A percentile compares a stretch with the other conserved stretches of the same genome.
These are phyloP conservation scores for Tripidium arundinaceum DNA, from an alignment of 202 grass and related monocot genomes.

Conservation along the genomic window DNA sequence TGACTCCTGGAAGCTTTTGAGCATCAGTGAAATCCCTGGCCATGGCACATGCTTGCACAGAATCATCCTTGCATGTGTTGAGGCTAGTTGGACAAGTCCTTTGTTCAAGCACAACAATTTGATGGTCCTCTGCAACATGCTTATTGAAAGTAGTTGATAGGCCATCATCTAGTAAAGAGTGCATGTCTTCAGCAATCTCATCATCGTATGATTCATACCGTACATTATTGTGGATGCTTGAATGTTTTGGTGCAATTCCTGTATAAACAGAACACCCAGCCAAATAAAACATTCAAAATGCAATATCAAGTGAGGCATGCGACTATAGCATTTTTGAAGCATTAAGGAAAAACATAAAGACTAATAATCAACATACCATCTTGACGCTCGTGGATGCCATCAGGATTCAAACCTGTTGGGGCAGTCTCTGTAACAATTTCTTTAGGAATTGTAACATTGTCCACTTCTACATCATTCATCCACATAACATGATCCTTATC, in stretches of 20 bases:
- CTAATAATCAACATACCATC: slow-evolving; percentile 29
- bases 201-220: slow-evolving; percentile 26
- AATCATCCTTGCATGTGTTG: slow-evolving; percentile 31
- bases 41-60: slow-evolving; percentile 15
- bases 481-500: slow-evolving; percentile 27
- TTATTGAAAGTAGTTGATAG: slow-evolving; percentile 30
- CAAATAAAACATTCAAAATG: slow-evolving; percentile 30
- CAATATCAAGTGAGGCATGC: slow-evolving; percentile 4
- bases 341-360: not conserved
- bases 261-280: slow-evolving; percentile 32
- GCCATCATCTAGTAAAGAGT: slow-evolving; percentile 33
- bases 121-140: slow-evolving; percentile 28
- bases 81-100: slow-evolving; percentile 39
- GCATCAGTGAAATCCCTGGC: slow-evolving; percentile 23
- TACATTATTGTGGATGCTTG: slow-evolving; percentile 10
- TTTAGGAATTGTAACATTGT: slow-evolving; percentile 26
- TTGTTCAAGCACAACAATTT: slow-evolving; percentile 32
- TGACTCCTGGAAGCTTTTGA: slow-evolving; percentile 22
- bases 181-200: slow-evolving; percentile 28
- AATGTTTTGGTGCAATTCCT: slow-evolving; percentile 34
- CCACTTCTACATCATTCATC: slow-evolving; percentile 18
- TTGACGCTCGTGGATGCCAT: slow-evolving; percentile 18
- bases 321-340: slow-evolving; percentile 13
- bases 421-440: slow-evolving; percentile 1
- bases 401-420: slow-evolving; percentile 11